Base-by-base conservation (phyloP, 805 yeast genomes). In the Lachancea fermentati region DNA sequence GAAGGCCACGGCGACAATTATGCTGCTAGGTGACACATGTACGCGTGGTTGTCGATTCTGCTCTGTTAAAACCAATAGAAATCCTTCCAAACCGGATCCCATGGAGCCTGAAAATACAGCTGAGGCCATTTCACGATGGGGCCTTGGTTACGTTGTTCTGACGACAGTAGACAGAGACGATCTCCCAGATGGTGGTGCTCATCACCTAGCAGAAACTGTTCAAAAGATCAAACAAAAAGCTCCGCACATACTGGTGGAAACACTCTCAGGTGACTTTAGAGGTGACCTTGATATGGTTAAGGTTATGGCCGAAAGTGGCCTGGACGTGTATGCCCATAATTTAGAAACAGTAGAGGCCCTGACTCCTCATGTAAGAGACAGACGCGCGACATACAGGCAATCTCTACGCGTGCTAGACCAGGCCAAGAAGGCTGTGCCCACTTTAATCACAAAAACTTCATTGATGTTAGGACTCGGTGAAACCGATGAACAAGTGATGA, bases 1-100 rank as follows among this genome's bases (percentile, higher is more conserved):
- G 18, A 82, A 89, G 61, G 78, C 91, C 5, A 91, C 87, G 48
- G 97, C 98, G 3, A 93, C 99, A 2, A 93, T 93, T 52, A 93
- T 93, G 99, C 71, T 93, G 43, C 73, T 93, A 75, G 99, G 99
- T 46, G 99, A 93, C 55, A 93, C 98, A 0, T 93, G 99, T 66
- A 93, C 99, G 1, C 75, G 99, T 66, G 99, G 99, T n/a, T 93
- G 99, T 61, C 73, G 99, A 48, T 93, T 93, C 66, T 93, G 99
- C 62, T 85, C 96, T 1, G 98, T 93, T 34, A 93, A 93, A 63
- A 93, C 99, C 1, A 81, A 80, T 60, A 75, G 98, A 55, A 67
- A 67, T 1, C 99, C 99, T 1, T 79, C 81, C 1, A 78, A 88
- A 7, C 82, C 95, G 5, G 99, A 93, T 66, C 96, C 97, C 15